Base-by-base conservation (phyloP, 1,284 basidiomycete genomes). In the Phlebopus sp. region DNA sequence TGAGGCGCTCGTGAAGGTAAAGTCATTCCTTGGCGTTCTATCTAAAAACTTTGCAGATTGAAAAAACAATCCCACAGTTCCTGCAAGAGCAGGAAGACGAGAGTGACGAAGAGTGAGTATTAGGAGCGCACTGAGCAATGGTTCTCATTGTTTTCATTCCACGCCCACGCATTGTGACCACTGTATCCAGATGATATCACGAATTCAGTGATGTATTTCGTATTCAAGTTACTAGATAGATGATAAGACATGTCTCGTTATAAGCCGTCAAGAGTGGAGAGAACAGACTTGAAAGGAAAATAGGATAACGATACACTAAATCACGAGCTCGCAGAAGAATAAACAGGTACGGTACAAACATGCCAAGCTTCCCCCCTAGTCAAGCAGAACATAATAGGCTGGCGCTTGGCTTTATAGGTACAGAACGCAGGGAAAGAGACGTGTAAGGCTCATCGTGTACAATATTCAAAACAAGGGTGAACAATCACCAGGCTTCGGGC, bases 1-100 rank as follows among this genome's bases (percentile, higher is more conserved):
- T 2, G 89, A 92, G 68, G 67, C 90, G 5, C 79, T 98, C 34
- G 93, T 97, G 63, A 94, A 96, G 79, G 92, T 88, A 63, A 50
- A 75, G 59, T 50, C 8, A 27, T 42, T 14, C 29, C 2, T 29
- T 29, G 13, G 34, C 15, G 23, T 27, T 25, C 7, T 27, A 21
- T 27, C 25, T 29, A 11, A 29, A 32, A 14, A 29, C 27, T 40
- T 35, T 42, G 21, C n/a, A 29, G 27, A 29, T 29, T 29, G 27
- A 29, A 29, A 29, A 55, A 53, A 49, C 42, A 44, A 43, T 34
- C 49, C 21, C 34, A 5, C 57, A 89, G 84, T 91, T 88, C 74
- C 72, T 93, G 67, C 82, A 86, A 69, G 86, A 89, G 67, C 82
- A 89, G 64, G 84, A 90, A 54, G 81, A 82, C 43, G 27, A 29